phyloP scores from a whole-genome alignment of 2,329 filamentous ascomycete species.

The Aureobasidium sp. region DNA sequence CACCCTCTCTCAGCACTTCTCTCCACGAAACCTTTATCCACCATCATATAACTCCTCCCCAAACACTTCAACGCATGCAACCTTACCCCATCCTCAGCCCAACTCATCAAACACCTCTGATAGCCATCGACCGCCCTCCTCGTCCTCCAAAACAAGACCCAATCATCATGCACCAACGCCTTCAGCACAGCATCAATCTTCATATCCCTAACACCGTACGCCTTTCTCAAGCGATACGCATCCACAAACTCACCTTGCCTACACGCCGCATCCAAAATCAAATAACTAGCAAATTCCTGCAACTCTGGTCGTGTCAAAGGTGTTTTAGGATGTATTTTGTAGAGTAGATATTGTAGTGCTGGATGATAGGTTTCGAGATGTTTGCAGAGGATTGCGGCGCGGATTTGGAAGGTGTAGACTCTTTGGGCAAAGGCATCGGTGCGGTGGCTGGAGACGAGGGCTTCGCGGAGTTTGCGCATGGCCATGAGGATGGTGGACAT shows the following conservation, averaged over 20 bases:
- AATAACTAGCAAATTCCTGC: conserved; percentile 70
- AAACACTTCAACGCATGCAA: conserved; percentile 78
- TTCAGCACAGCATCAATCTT: conserved; percentile 60
- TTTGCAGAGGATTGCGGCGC: conserved; percentile 69
- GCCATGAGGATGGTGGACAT: conserved; percentile 70
- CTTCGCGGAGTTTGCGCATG: conserved; percentile 86
- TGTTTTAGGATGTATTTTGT: conserved; percentile 57
- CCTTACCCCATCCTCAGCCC: conserved; percentile 65
- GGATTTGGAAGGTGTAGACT: conserved; percentile 85
- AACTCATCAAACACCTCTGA: conserved; percentile 70
- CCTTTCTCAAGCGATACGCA: conserved; percentile 59
- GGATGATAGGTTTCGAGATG: conserved; percentile 87
- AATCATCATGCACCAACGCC: conserved; percentile 74
- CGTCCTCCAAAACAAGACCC: conserved; percentile 65
- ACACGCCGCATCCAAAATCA: conserved; percentile 83
- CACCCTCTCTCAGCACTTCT: conserved; percentile 60
- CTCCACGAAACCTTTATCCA: conserved; percentile 69
- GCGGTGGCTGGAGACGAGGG: conserved; percentile 69
- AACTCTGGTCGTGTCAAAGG: conserved; percentile 63
- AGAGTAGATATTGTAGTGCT: conserved; percentile 70
- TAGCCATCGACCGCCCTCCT: conserved; percentile 71
- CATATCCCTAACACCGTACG: conserved; percentile 49
- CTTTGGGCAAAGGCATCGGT: conserved; percentile 76
- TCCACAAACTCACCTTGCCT: conserved; percentile 65
- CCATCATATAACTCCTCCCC: conserved; percentile 68